A percentile compares a stretch with the other conserved stretches of the same genome.
phyloP scores from a whole-genome alignment of 2,329 filamentous ascomycete genomes.

The Pseudogymnoascus sp. region DNA sequence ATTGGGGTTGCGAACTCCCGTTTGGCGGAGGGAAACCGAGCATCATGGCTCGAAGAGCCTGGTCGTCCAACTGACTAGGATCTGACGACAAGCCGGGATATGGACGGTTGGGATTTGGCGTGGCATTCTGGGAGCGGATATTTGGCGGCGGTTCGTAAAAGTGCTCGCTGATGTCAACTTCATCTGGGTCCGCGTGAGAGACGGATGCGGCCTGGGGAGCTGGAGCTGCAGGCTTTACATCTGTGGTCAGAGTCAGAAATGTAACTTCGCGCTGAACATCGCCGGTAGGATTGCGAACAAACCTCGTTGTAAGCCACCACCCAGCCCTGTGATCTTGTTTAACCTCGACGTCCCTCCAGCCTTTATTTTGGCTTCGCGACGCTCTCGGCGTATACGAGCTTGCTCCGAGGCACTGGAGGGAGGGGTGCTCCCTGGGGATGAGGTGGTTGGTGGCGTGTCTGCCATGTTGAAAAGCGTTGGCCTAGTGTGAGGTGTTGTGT shows the following conservation, averaged over 20 bases:
- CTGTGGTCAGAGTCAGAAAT: constrained; percentile 15
- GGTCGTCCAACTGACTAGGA: constrained; percentile 38
- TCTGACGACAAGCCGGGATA: constrained; percentile 11
- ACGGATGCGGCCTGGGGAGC: constrained; percentile 30
- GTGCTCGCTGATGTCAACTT: constrained; percentile 69
- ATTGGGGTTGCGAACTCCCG: constrained; percentile 24
- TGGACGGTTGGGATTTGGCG: constrained; percentile 24
- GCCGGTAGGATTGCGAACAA: neutral
- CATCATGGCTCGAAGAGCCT: constrained; percentile 58
- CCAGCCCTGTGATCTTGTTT: constrained; percentile 66
- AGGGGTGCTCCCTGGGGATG: constrained; percentile 20
- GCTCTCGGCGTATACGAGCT: constrained; percentile 68
- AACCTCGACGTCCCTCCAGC: constrained; percentile 61
- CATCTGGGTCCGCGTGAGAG: constrained; percentile 56
- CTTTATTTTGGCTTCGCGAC: constrained; percentile 69
- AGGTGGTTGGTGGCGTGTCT: constrained; percentile 18
- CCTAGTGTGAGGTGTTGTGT: neutral
- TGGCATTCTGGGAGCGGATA: constrained; percentile 29
- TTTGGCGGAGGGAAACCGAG: constrained; percentile 42
- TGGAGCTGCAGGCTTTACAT: constrained; percentile 22
- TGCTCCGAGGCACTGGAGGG: constrained; percentile 47
- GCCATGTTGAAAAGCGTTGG: constrained; percentile 19
- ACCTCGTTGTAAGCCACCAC: constrained; percentile 47
- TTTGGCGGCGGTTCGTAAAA: constrained; percentile 50
- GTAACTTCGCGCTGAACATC: neutral